Percentiles rank a stretch among this genome's conserved stretches.
Conservation (phyloP, 169 alveolate species). For the Cyclospora cayetanensis region DNA sequence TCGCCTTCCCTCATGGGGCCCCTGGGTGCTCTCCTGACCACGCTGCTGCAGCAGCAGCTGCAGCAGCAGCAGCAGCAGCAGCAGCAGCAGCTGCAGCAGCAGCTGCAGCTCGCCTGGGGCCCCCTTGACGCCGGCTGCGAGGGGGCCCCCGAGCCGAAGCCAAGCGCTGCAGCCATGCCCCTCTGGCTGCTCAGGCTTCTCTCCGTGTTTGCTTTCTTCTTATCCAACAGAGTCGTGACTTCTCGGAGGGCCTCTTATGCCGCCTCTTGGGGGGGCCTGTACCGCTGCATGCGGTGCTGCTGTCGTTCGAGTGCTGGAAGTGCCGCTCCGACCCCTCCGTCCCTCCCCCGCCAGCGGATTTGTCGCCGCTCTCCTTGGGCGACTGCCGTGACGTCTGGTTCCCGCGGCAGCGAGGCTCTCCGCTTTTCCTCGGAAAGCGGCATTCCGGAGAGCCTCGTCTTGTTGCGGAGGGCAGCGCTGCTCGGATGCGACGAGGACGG, state of each 20-base stretch:
- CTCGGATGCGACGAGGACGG: background rate
- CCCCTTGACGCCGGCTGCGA: background rate
- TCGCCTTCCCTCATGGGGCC: constrained; percentile 28
- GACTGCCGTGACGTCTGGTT: too few relatives aligned
- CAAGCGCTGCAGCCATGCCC: background rate
- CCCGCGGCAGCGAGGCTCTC: too few relatives aligned
- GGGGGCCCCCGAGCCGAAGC: background rate
- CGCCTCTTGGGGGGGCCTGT: too few relatives aligned
- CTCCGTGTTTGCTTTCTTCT: constrained; percentile 2
- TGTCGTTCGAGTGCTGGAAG: too few relatives aligned
- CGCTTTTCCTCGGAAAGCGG: too few relatives aligned
- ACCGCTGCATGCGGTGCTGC: too few relatives aligned
- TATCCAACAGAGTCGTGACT: background rate
- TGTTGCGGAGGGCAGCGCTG: background rate
- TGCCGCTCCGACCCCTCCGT: too few relatives aligned
- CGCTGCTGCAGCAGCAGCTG: constrained; percentile 59
- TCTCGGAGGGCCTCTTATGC: background rate
- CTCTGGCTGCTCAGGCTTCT: constrained; percentile 48
- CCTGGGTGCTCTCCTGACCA: background rate
- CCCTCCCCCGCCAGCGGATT: too few relatives aligned
- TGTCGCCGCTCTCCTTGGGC: too few relatives aligned
- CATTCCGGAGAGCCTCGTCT: too few relatives aligned
- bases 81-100: constrained; percentile 21
- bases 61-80: constrained; percentile 41
- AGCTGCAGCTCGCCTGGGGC: too few relatives aligned